These are phyloP conservation scores for Rhodosporidiobolus sp. DNA, from an alignment of 768 basidiomycete species.

Conservation along the genomic window DNA sequence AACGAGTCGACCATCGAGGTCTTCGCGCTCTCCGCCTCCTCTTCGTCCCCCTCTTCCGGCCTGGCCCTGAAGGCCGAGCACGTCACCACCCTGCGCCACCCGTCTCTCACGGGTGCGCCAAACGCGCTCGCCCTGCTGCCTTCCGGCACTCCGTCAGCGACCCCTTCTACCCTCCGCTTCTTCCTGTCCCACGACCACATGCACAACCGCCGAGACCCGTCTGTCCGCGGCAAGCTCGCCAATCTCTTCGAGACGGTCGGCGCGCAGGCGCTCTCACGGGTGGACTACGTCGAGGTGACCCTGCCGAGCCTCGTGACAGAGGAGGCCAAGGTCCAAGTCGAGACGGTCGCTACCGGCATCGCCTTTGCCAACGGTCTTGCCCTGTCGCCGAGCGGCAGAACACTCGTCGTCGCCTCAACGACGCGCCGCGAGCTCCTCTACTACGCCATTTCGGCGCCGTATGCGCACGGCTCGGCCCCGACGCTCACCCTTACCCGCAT, in stretches of 20 bases:
- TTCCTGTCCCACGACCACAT: conserved; percentile 72
- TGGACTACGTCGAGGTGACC: conserved; percentile 11
- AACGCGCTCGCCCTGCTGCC: conserved; percentile 67
- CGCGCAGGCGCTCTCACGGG: not conserved
- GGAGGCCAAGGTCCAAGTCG: not conserved
- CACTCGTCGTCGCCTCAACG: conserved; percentile 62
- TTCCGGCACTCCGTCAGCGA: conserved; percentile 53
- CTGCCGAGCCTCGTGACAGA: not conserved
- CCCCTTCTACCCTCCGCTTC: conserved; percentile 48
- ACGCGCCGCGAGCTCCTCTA: conserved; percentile 1
- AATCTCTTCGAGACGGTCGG: conserved; percentile 59
- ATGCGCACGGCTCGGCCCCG: not conserved
- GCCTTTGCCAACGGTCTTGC: conserved; percentile 70
- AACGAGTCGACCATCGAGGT: conserved; percentile 64
- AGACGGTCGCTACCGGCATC: conserved; percentile 53
- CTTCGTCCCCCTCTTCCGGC: not conserved
- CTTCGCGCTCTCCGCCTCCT: conserved; percentile 53
- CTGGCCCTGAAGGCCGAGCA: conserved; percentile 51
- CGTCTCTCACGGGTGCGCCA: conserved; percentile 59
- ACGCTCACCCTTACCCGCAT: not conserved
- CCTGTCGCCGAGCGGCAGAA: conserved; percentile 55
- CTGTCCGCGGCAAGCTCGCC: conserved; percentile 54
- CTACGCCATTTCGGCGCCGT: not conserved
- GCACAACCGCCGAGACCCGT: conserved; percentile 62
- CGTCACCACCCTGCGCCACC: conserved; percentile 62